Evolutionary conservation across 2,329 filamentous ascomycete genomes (phyloP).

Genomic region (Intubia oerlemansii): DNA sequence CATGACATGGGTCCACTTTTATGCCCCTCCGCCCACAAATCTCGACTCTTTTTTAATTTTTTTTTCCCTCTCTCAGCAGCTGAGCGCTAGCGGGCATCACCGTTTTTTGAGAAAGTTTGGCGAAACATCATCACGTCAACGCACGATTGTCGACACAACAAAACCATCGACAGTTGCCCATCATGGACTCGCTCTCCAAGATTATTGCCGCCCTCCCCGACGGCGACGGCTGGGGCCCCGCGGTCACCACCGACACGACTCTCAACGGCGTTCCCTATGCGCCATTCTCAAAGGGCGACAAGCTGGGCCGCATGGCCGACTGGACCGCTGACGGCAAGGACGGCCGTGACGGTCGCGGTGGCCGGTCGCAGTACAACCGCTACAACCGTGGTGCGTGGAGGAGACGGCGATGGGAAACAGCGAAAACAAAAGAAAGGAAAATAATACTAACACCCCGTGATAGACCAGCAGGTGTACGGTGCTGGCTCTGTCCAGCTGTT

Average conservation of each 20-base stretch:
- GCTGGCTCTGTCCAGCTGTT: constrained; percentile 73
- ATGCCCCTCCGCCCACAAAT: too few species aligned
- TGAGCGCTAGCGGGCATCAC: too few species aligned
- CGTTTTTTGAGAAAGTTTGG: too few species aligned
- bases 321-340: constrained; percentile 90
- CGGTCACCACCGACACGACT: constrained; percentile 64
- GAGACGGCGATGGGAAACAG: not conserved
- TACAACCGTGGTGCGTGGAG: constrained; percentile 61
- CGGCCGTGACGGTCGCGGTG: constrained; percentile 46
- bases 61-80: too few species aligned
- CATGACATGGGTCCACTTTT: too few species aligned
- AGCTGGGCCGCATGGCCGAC: constrained; percentile 96
- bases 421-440: not conserved
- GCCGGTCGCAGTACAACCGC: constrained; percentile 74
- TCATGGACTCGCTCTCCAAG: constrained; percentile 22
- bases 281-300: constrained; percentile 96
- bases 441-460: not conserved
- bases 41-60: too few species aligned
- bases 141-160: too few species aligned
- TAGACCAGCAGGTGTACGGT: constrained; percentile 94
- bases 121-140: too few species aligned
- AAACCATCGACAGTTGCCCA: too few species aligned
- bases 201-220: constrained; percentile 52
- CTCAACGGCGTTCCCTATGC: constrained; percentile 92
- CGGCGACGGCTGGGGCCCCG: constrained; percentile 72